Conservation (phyloP, 202 grass and related monocot genomes). For the Brachypodium distachyon region DNA sequence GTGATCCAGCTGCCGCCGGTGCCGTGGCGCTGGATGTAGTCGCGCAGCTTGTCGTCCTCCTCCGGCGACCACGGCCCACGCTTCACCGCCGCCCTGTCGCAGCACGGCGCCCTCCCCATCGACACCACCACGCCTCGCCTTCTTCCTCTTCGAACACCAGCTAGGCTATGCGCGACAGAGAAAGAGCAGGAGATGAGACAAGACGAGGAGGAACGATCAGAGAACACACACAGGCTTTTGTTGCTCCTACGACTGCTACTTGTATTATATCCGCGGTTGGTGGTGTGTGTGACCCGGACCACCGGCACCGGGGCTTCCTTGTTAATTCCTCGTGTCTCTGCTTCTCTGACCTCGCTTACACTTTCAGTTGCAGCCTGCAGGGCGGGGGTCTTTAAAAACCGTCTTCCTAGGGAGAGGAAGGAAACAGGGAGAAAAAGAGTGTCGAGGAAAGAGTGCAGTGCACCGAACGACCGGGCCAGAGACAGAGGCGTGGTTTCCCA, state of each 20-base stretch:
- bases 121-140: background rate
- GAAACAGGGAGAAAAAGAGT: background rate
- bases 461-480: no score
- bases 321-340: background rate
- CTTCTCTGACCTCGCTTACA: background rate
- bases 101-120: conserved; percentile 94
- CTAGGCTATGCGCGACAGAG: background rate
- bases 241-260: background rate
- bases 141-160: background rate
- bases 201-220: background rate
- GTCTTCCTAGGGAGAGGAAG: background rate
- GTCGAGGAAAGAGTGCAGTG: background rate
- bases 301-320: background rate
- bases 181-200: background rate
- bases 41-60: conserved; percentile 65
- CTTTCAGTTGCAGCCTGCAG: no score
- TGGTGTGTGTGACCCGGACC: background rate
- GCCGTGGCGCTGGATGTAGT: conserved; percentile 64
- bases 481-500: conserved; percentile 21
- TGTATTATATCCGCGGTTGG: no score
- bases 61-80: conserved; percentile 87
- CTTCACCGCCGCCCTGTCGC: conserved; percentile 84
- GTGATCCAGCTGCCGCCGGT: conserved; percentile 86
- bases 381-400: conserved; percentile 14
- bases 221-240: background rate